Conservation (phyloP, 148 eudicot species). For the Nepenthes mirabilis region DNA sequence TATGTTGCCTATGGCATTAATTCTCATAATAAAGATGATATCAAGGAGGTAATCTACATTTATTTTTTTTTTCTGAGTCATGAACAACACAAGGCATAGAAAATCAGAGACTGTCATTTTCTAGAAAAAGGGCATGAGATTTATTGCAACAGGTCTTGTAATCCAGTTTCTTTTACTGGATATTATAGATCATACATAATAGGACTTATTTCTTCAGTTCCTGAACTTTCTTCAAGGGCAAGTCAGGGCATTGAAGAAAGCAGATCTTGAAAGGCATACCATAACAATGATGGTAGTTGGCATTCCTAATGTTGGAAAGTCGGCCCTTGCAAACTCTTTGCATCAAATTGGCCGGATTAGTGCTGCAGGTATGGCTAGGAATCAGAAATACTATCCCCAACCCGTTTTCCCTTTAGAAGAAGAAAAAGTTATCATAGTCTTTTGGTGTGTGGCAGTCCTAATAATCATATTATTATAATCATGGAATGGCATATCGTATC, state of each 20-base stretch:
- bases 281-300: slow-evolving; percentile 53
- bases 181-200: background rate
- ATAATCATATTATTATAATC: background rate
- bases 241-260: slow-evolving; percentile 41
- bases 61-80: background rate
- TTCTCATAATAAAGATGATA: slow-evolving; percentile 62
- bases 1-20: slow-evolving; percentile 32
- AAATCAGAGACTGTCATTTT: background rate
- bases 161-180: too few species aligned
- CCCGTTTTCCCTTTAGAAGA: too few species aligned
- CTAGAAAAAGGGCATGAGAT: too few species aligned
- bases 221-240: slow-evolving; percentile 57
- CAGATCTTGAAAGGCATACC: slow-evolving; percentile 28
- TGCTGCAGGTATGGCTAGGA: slow-evolving; percentile 38
- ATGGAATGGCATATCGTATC: background rate
- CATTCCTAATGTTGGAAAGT: slow-evolving; percentile 81
- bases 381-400: background rate
- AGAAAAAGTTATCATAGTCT: background rate
- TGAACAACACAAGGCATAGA: background rate
- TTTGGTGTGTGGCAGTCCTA: background rate
- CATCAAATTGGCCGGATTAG: slow-evolving; percentile 77
- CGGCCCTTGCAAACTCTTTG: slow-evolving; percentile 73
- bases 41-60: slow-evolving; percentile 42
- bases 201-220: slow-evolving; percentile 32
- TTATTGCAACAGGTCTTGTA: too few species aligned